Evolutionary conservation across 1,284 basidiomycete species (phyloP).

Genomic region (Ceratobasidium papillatum): DNA sequence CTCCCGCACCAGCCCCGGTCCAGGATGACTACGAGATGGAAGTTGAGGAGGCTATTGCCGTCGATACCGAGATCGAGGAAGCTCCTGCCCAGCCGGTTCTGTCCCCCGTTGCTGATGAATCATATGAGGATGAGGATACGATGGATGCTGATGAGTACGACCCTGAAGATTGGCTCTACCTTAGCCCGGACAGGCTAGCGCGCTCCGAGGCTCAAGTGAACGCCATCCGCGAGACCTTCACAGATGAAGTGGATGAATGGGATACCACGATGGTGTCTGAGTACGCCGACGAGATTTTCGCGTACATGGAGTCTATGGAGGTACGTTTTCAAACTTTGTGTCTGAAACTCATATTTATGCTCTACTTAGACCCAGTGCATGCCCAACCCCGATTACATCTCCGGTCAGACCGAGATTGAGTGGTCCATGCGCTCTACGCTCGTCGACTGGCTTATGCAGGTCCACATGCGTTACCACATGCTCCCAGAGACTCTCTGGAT

Average conservation of each 20-base stretch:
- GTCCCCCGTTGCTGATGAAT: conserved; percentile 27
- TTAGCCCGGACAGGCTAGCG: conserved; percentile 42
- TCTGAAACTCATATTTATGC: conserved; percentile 15
- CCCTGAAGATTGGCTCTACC: conserved; percentile 45
- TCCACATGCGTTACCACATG: conserved; percentile 72
- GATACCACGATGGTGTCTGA: conserved; percentile 99
- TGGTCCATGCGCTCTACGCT: conserved; percentile 74
- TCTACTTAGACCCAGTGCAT: conserved; percentile 76
- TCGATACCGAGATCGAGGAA: conserved; percentile 31
- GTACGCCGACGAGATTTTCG: conserved; percentile 97
- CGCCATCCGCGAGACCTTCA: conserved; percentile 74
- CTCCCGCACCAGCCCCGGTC: conserved; percentile 11
- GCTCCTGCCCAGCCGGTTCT: conserved; percentile 2
- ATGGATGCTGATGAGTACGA: conserved; percentile 42
- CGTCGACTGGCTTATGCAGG: conserved; percentile 60
- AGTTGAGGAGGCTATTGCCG: conserved; percentile 20
- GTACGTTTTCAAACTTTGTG: conserved; percentile 57
- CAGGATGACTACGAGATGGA: conserved; percentile 36
- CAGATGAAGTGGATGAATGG: conserved; percentile 83
- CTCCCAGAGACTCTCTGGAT: conserved; percentile 74
- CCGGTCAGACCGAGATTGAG: conserved; percentile 91
- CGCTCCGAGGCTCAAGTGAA: conserved; percentile 67
- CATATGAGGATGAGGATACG: conserved; percentile 31
- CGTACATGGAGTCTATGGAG: conserved; percentile 94
- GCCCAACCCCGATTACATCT: conserved; percentile 95